A percentile compares a stretch with the other conserved stretches of the same genome.
phyloP scores from a whole-genome alignment of 257 asterid species.

The Solanum etuberosum region DNA sequence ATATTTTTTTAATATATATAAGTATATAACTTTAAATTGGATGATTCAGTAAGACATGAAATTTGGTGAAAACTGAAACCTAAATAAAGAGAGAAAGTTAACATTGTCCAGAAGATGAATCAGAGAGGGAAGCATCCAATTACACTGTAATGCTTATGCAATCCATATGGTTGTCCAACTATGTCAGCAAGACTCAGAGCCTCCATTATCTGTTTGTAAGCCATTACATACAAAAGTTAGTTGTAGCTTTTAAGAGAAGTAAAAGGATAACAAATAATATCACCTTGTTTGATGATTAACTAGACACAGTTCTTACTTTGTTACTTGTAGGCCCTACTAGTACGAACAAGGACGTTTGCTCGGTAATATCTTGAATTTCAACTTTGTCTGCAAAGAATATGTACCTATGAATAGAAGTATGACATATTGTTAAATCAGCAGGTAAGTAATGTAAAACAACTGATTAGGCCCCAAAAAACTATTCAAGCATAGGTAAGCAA shows the following conservation, averaged over 20 bases:
- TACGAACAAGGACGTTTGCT: slow-evolving; percentile 68
- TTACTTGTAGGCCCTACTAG: slow-evolving; percentile 71
- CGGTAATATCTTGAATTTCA: slow-evolving; percentile 76
- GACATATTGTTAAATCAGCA: background rate
- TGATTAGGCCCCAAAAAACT: background rate
- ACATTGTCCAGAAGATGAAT: background rate
- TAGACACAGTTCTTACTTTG: slow-evolving; percentile 30
- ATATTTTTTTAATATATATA: background rate
- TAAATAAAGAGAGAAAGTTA: background rate
- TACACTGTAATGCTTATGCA: slow-evolving; percentile 82
- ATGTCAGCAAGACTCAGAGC: slow-evolving; percentile 61
- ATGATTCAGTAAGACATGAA: background rate
- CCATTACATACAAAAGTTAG: slow-evolving; percentile 8
- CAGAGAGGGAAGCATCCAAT: slow-evolving; percentile 2
- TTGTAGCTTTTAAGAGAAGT: slow-evolving; percentile 3
- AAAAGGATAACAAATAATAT: slow-evolving; percentile 2
- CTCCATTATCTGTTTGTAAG: slow-evolving; percentile 60
- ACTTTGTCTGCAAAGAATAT: slow-evolving; percentile 90
- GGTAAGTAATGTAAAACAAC: background rate
- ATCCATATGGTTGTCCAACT: slow-evolving; percentile 82
- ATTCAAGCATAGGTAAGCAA: background rate
- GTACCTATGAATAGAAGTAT: slow-evolving; percentile 41
- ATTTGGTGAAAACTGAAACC: background rate
- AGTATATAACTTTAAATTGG: background rate
- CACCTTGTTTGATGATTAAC: background rate